Evolutionary conservation across 2,329 filamentous ascomycete species (phyloP), one percentile per base, ranked within the genome.

Genomic region (Diaporthe nobilis): DNA sequence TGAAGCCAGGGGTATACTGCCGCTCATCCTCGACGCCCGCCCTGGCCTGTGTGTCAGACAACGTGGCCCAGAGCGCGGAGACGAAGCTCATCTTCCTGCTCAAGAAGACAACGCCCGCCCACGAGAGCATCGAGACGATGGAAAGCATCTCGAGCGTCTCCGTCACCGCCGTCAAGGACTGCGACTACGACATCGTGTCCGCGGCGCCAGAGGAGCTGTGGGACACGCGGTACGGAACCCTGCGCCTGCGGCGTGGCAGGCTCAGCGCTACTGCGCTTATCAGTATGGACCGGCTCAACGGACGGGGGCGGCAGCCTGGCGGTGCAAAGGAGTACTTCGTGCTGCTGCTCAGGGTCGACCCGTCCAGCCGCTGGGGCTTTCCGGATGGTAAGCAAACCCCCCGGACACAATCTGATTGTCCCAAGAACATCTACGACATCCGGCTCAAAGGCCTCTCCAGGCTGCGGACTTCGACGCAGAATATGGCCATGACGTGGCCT

Each of bases 101-200:
- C 25, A 72, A 72, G 39, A 72, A 72, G 68, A 72, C 68, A 1
- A 60, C 68, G 0, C 68, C 42, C 25, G 28, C 17, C 12, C 39
- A 60, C 53, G 53, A 72, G 39, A 72, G 68, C 53, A 72, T 72
- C 3, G 68, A 72, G 68, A 72, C 68, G 1, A 72, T 72, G 68
- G 39, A 44, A 28, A 44, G 68, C 34, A 72, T 72, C 1, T 47
- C 53, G 15, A 72, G 42, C 25, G 55, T 72, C 39, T 60, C 53
- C 9, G n/a, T 72, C 25, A 39, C 55, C 17, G 31, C 68, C 8
- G 53, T 37, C 22, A 55, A 12, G 5, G 5, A 49, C 42, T 49
- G 53, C 53, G 53, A 34, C 53, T 72, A 72, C 42, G 42, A 57
- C 20, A 72, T 72, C n/a, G 53, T 58, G 4, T 72, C 53, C 1